phyloP scores from a whole-genome alignment of 768 basidiomycete genomes.

The Phaffia australis region DNA sequence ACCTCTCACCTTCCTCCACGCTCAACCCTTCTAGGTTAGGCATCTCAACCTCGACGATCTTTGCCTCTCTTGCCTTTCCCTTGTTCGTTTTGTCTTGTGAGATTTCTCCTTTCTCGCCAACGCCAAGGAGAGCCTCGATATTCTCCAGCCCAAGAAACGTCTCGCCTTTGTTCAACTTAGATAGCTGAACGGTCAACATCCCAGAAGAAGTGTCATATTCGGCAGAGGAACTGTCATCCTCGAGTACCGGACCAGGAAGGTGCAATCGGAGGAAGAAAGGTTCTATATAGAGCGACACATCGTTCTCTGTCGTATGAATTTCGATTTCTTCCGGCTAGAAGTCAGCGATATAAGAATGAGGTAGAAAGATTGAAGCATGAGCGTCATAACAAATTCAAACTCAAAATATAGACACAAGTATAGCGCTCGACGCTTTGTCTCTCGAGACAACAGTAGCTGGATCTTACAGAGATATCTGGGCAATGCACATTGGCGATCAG shows the following conservation, averaged over 20 bases:
- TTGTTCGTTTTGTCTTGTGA: neutral
- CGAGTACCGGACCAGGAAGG: conserved; percentile 57
- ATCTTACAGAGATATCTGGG: conserved; percentile 52
- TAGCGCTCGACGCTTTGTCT: too few relatives aligned
- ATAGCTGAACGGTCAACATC: conserved; percentile 60
- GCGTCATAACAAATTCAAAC: neutral
- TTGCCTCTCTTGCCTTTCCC: conserved; percentile 25
- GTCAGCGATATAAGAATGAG: conserved; percentile 17
- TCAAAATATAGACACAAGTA: too few relatives aligned
- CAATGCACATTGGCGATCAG: conserved; percentile 56
- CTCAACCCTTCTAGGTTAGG: conserved; percentile 38
- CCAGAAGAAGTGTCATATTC: conserved; percentile 67
- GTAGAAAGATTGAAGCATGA: conserved; percentile 17
- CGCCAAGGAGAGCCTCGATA: conserved; percentile 60
- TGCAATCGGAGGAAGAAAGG: conserved; percentile 75
- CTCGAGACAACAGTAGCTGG: neutral
- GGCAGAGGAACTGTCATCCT: conserved; percentile 58
- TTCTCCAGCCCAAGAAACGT: conserved; percentile 68
- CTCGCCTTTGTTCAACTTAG: conserved; percentile 57
- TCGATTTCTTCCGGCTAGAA: conserved; percentile 70
- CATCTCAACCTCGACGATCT: conserved; percentile 33
- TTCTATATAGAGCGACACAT: conserved; percentile 64
- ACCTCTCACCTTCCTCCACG: conserved; percentile 43
- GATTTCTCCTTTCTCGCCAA: conserved; percentile 32
- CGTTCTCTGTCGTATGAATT: conserved; percentile 56